Evolutionary conservation across 176 grass and related monocot genomes (phyloP).

Genomic region (Juncus effusus): DNA sequence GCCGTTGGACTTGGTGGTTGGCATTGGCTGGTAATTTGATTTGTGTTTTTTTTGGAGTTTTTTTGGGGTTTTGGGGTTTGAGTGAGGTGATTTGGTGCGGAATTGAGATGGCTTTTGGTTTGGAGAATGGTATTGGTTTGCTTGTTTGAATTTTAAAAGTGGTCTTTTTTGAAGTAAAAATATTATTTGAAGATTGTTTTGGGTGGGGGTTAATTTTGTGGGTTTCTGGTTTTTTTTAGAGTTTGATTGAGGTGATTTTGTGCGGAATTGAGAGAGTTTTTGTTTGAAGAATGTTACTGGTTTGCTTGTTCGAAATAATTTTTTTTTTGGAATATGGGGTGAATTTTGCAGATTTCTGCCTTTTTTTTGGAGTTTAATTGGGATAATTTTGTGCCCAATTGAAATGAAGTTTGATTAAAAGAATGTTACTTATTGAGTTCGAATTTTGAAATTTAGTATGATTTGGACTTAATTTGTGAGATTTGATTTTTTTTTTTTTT

Average conservation of each 20-base stretch:
- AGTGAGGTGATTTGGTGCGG: too few species aligned
- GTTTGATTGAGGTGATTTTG: too few species aligned
- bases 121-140: too few species aligned
- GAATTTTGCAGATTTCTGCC: neutral
- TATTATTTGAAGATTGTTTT: too few species aligned
- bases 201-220: too few species aligned
- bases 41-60: neutral
- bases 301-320: too few species aligned
- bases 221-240: neutral
- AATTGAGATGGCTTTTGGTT: too few species aligned
- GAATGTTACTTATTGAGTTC: neutral
- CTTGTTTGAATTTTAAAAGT: too few species aligned
- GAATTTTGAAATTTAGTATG: neutral
- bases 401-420: neutral
- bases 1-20: conserved; percentile 68
- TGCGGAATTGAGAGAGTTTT: neutral
- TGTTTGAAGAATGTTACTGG: neutral
- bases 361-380: too few species aligned
- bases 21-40: conserved; percentile 77
- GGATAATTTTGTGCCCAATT: neutral
- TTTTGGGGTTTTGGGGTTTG: too few species aligned
- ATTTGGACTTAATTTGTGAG: neutral
- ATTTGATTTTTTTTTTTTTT: conserved; percentile 7
- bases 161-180: too few species aligned
- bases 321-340: neutral